Percentiles rank a stretch among this genome's conserved stretches.
Conservation (phyloP, 805 yeast species). For the Starmerella floris region DNA sequence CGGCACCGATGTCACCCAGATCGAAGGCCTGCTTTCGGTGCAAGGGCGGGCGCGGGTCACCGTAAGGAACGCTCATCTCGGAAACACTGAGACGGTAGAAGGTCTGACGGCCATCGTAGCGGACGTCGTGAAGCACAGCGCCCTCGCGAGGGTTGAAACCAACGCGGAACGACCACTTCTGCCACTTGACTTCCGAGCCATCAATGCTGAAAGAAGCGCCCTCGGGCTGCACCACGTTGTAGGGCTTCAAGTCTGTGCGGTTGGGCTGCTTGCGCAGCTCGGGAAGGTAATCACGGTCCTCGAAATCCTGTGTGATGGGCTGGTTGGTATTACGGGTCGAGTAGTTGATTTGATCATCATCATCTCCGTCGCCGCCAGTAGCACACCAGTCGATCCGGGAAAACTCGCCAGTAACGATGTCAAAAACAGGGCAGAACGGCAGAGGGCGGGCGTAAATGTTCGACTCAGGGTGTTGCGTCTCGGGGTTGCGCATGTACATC, state of each 20-base stretch:
- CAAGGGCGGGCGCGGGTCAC: constrained; percentile 69
- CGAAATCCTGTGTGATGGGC: constrained; percentile 42
- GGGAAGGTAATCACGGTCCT: constrained; percentile 56
- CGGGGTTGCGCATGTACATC: constrained; percentile 62
- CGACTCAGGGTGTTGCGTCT: constrained; percentile 29
- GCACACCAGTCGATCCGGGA: constrained; percentile 65
- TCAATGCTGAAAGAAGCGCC: constrained; percentile 58
- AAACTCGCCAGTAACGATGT: constrained; percentile 44
- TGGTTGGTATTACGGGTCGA: constrained; percentile 40
- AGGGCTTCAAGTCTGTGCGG: constrained; percentile 56
- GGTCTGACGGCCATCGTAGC: constrained; percentile 62
- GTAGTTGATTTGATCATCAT: constrained; percentile 40
- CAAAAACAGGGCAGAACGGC: constrained; percentile 61
- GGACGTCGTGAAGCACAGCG: constrained; percentile 54
- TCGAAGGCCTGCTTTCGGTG: constrained; percentile 81
- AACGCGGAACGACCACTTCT: constrained; percentile 69
- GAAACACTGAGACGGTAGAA: constrained; percentile 60
- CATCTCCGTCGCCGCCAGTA: constrained; percentile 56
- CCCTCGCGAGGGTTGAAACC: constrained; percentile 67
- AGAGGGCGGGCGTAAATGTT: constrained; percentile 61
- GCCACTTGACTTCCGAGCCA: constrained; percentile 58
- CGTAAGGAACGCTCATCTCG: constrained; percentile 81
- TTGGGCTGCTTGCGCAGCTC: constrained; percentile 45
- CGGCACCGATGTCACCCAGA: constrained; percentile 73
- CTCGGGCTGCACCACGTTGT: constrained; percentile 69